Base-by-base conservation (phyloP, 129 eudicot genomes). In the Gnaphalium uliginosum region DNA sequence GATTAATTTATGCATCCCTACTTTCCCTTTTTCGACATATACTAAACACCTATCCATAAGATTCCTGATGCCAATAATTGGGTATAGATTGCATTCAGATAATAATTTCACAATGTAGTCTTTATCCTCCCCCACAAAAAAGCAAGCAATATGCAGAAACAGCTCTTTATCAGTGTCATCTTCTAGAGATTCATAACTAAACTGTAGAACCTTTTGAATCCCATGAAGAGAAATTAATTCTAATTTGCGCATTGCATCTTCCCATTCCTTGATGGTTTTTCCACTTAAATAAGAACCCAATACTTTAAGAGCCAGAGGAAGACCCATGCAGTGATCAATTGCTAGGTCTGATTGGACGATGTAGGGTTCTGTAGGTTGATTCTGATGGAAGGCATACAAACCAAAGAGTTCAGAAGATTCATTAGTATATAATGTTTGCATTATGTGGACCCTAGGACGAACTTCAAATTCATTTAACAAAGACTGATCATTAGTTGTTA, bases 231-330 rank as follows among this genome's bases (percentile, higher is more conserved):
- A 79, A 56, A 32, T n/a, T 53, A 25, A 46, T 66, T 76, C 56
- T 50, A 83, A 51, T 35, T 66, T 66, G 37, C 69, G 19, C 21
- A 57, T 19, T 26, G 74, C 51, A 21, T 62, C 64, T 59, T 46
- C 51, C 87, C 87, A 83, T 15, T 75, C 48, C n/a, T 35, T 68
- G 4, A 15, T 15, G 5, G 21, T 33, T 60, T 58, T 79, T 19
- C 79, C 81, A 58, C 37, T 1, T 56, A 73, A 1, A 37, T 5
- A 35, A 4, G 77, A 35, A 23, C 68, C 77, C 10, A 73, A 24
- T 30, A 83, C 83, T 57, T 63, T 24, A 27, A 79, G 78, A 56
- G 87, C 84, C 69, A 83, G 70, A n/a, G 87, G 87, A 71, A 75
- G 72, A 37, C 82, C 84, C 60, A 30, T n/a, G 67, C 87, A 84